These are phyloP conservation scores for Heracleum sosnowskyi DNA, from an alignment of 129 eudicot species.

Conservation along the genomic window DNA sequence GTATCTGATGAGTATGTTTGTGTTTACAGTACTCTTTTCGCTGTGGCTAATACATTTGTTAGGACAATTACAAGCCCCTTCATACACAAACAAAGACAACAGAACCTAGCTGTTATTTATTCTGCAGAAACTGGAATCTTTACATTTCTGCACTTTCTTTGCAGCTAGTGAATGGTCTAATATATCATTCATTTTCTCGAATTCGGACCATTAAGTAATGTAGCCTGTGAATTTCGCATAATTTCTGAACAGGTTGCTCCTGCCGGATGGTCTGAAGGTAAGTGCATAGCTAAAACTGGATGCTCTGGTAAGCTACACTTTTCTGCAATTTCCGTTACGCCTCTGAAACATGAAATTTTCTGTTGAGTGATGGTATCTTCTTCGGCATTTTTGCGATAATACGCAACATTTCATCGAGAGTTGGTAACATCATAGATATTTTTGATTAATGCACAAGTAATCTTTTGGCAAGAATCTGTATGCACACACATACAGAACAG, in stretches of 20 bases:
- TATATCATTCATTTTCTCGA: neutral
- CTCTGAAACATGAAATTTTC: neutral
- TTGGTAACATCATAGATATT: neutral
- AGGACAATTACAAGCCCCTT: neutral
- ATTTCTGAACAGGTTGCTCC: conserved; percentile 39
- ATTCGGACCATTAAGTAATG: neutral
- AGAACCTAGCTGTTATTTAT: neutral
- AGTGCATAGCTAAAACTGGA: conserved; percentile 62
- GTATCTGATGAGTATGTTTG: conserved; percentile 58
- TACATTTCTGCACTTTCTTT: neutral
- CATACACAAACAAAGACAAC: neutral
- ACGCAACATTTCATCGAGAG: neutral
- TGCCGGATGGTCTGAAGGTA: conserved; percentile 86
- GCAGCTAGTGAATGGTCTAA: neutral
- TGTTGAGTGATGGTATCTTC: neutral
- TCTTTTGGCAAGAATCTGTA: neutral
- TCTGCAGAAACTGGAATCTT: neutral
- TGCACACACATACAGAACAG: neutral
- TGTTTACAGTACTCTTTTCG: conserved; percentile 44
- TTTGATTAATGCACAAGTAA: neutral
- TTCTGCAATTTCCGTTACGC: neutral
- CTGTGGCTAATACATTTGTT: neutral
- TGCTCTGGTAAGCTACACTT: conserved; percentile 21
- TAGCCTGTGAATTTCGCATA: neutral
- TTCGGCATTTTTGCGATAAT: neutral